Conservation (phyloP, 2,329 filamentous ascomycete species). For the Fusarium tjaetaba region DNA sequence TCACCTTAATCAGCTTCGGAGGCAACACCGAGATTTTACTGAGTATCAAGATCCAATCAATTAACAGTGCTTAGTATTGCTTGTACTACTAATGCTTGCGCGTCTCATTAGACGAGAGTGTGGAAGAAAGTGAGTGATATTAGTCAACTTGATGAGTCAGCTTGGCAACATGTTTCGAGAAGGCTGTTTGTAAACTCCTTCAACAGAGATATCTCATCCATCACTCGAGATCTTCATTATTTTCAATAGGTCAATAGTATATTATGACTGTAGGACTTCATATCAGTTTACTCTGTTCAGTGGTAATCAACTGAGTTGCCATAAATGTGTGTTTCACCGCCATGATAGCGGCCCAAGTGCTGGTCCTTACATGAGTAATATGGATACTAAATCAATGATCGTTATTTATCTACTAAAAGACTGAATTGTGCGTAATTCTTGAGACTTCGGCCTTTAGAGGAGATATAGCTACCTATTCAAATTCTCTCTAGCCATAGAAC, state of each 20-base stretch:
- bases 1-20: conserved; percentile 3
- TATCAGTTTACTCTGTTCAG: background rate
- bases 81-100: background rate
- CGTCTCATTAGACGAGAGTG: background rate
- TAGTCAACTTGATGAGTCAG: background rate
- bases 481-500: background rate
- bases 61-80: background rate
- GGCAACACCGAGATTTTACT: background rate
- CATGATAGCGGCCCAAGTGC: background rate
- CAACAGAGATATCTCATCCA: background rate
- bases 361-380: background rate
- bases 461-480: background rate
- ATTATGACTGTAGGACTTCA: background rate
- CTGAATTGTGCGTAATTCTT: too few relatives aligned
- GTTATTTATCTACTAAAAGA: background rate
- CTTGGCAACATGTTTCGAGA: background rate
- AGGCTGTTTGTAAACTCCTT: background rate
- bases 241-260: background rate
- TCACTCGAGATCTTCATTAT: background rate
- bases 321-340: background rate
- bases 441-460: background rate
- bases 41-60: conserved; percentile 2
- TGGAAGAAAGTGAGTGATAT: background rate
- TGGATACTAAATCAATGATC: background rate
- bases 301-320: background rate